These are phyloP conservation scores for Crucihimalaya himalaica DNA, from an alignment of 345 rosid genomes.

Conservation along the genomic window DNA sequence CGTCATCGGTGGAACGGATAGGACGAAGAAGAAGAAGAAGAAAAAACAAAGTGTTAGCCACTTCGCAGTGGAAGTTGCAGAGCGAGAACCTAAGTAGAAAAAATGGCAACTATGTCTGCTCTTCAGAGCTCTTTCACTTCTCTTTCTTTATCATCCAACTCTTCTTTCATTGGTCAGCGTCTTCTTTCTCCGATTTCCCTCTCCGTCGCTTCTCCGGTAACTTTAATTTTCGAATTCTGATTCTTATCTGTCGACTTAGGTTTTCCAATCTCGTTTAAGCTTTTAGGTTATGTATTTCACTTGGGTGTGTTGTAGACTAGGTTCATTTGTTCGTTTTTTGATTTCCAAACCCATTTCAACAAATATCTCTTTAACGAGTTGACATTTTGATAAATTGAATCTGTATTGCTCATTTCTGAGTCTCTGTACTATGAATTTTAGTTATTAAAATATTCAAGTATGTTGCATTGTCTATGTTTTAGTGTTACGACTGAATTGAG, in stretches of 20 bases:
- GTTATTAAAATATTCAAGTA: not conserved
- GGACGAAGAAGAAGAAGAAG: conserved; percentile 24
- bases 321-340: not conserved
- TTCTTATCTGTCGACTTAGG: not conserved
- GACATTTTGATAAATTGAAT: not conserved
- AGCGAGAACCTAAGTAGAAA: no score
- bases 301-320: not conserved
- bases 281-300: not conserved
- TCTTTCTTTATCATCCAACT: conserved; percentile 59
- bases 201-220: conserved; percentile 51
- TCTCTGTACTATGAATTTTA: not conserved
- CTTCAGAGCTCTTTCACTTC: conserved; percentile 75
- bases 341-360: not conserved
- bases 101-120: conserved; percentile 74
- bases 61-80: conserved; percentile 15
- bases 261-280: not conserved
- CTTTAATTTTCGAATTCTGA: not conserved
- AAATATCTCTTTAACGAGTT: not conserved
- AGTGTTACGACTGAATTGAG: not conserved
- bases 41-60: conserved; percentile 5
- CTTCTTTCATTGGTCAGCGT: conserved; percentile 77
- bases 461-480: not conserved
- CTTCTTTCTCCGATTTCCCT: conserved; percentile 48
- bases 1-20: conserved; percentile 36
- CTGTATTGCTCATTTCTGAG: not conserved